A percentile compares a stretch with the other conserved stretches of the same genome.
These are phyloP conservation scores for Colletotrichum zoysiae DNA, from an alignment of 2,329 filamentous ascomycete species.

Conservation along the genomic window DNA sequence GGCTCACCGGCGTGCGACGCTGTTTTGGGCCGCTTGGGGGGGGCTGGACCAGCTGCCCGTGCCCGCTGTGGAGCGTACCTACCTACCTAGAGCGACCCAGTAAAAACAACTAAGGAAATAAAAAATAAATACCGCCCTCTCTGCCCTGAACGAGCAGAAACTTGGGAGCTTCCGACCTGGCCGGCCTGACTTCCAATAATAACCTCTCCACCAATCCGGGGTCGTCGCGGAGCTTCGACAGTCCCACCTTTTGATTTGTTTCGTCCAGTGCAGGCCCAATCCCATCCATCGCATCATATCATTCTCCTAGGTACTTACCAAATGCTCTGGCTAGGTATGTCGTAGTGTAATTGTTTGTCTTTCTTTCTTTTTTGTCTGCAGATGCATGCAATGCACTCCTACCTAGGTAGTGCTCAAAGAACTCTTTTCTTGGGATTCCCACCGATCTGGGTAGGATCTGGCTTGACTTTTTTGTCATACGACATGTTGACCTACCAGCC, in stretches of 20 bases:
- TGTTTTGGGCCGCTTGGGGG: constrained; percentile 26
- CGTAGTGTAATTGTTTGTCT: not conserved
- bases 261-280: constrained; percentile 16
- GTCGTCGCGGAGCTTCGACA: constrained; percentile 8
- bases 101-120: not conserved
- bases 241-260: constrained; percentile 26
- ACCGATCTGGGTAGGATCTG: not conserved
- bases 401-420: not conserved
- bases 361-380: not conserved
- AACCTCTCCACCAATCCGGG: constrained; percentile 32
- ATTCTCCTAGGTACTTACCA: not conserved
- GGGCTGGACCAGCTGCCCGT: constrained; percentile 28
- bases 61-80: constrained; percentile 27
- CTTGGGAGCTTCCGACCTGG: not conserved
- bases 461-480: not conserved
- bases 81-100: constrained; percentile 6
- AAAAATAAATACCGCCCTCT: not conserved
- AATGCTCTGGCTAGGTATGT: not conserved
- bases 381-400: not conserved
- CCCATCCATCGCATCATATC: not conserved
- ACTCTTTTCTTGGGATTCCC: not conserved
- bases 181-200: constrained; percentile 15
- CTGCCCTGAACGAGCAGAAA: not conserved
- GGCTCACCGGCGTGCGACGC: constrained; percentile 32
- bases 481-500: not conserved